Evolutionary conservation across 257 asterid genomes (phyloP), one percentile per base, ranked within the genome.

Genomic region (Plantago major): DNA sequence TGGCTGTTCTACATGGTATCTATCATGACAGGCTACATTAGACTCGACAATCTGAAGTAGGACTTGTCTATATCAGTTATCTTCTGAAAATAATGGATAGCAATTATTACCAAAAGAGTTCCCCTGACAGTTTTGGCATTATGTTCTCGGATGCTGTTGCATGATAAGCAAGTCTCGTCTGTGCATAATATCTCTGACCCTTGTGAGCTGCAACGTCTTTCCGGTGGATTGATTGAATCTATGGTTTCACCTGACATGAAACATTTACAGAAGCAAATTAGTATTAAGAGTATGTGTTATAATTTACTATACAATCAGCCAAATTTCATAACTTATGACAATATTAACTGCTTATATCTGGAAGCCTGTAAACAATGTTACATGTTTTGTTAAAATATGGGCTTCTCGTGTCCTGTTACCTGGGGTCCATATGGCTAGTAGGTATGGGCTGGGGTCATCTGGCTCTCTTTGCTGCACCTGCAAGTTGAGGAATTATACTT

Each of bases 1-100:
- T 92, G 64, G 97, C 99, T 67, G 97, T 92, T 81, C 99, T 87
- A 74, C 99, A 89, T 49, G 97, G 97, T 78, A 89, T 79, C 97
- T 93, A 85, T 73, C 61, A 72, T 56, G 63, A 60, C 46, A 66
- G 65, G 61, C 46, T 17, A 78, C 65, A 76, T 69, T 53, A 70
- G 76, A 53, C 58, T 45, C 17, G 58, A 54, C 53, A 22, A 56
- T 38, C 53, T 44, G 63, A 63, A 40, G 19, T 10, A 19, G 61
- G 58, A 18, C 10, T 17, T 45, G 26, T 42, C 22, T 58, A 45
- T 62, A 58, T 47, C 55, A 64, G 50, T 55, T 54, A 46, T 53
- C 9, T 58, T 63, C 40, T 38, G n/a, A 42, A 65, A 63, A 58
- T n/a, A 11, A 13, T 50, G 38, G 42, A 66, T 60, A 50, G 69